Base-by-base conservation (phyloP, 2,329 filamentous ascomycete genomes). In the Alternaria dauci region DNA sequence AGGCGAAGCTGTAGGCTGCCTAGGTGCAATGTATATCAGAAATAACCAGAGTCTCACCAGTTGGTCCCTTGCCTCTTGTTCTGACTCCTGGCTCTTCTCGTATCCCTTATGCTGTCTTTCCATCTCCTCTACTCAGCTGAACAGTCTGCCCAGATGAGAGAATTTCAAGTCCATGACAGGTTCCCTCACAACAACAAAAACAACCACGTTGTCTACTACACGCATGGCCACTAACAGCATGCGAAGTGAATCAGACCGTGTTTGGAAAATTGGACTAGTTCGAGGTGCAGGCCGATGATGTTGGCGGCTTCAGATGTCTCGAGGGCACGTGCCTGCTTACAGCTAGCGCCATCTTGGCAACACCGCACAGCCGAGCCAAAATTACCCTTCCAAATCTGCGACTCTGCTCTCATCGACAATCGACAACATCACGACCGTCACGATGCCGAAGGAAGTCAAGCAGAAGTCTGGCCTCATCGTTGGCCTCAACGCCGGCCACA, bases 401-500 rank as follows among this genome's bases (percentile, higher is more conserved):
- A 55, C 52, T 48, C 52, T 52, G 60, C 62, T 58, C 48, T 41
- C 59, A 69, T 61, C 65, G 63, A 62, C 63, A 59, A 71, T 61
- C 69, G 72, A 74, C 74, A 74, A 75, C 74, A 75, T 58, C 68
- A 75, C 70, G 62, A 74, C 73, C 73, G 72, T 68, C 75, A 82
- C 68, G 70, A 84, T 84, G 82, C 81, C 81, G 69, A 81, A 84
- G 80, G 81, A 84, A 80, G 81, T 84, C 75, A 83, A 83, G 80
- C 82, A 84, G 78, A 82, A 79, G 76, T 82, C 80, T 73, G 83
- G 77, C 74, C 73, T 89, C 78, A 81, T 84, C 80, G 79, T 85
- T 77, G 88, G 88, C 78, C 79, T 88, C 76, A 89, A 89, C 82
- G 83, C 83, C 76, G 88, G 88, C 79, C 87, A 89, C 80, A 72